phyloP scores from a whole-genome alignment of 208 protist species.

The Vickermania spadyakhi region DNA sequence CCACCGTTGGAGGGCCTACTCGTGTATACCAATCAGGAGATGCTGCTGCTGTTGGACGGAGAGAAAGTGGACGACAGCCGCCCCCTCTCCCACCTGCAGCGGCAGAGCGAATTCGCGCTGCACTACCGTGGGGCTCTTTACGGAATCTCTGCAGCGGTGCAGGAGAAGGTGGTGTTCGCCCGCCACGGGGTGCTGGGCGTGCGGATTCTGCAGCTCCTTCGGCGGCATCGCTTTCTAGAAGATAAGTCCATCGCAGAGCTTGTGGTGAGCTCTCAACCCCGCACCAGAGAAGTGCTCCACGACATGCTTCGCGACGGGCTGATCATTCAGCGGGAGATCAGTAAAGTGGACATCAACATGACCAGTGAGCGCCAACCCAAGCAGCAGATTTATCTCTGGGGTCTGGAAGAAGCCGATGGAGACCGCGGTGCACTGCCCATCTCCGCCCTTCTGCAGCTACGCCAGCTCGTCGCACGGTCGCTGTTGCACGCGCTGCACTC shows the following conservation, averaged over 20 bases:
- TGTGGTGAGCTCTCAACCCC: slow-evolving; percentile 48
- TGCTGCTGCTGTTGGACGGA: no score
- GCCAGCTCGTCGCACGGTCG: slow-evolving; percentile 38
- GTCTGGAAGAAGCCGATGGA: neutral
- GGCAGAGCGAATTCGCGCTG: slow-evolving; percentile 14
- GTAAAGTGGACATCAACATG: slow-evolving; percentile 17
- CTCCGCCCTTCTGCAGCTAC: slow-evolving; percentile 30
- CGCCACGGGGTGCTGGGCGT: slow-evolving; percentile 73
- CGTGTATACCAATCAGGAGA: neutral
- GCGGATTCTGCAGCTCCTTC: slow-evolving; percentile 67
- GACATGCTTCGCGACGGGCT: slow-evolving; percentile 71
- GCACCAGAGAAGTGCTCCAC: slow-evolving; percentile 59
- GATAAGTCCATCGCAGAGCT: slow-evolving; percentile 73
- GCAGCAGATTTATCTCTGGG: slow-evolving; percentile 60
- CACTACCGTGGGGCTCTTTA: slow-evolving; percentile 19
- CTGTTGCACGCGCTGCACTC: slow-evolving; percentile 23
- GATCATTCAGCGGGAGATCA: slow-evolving; percentile 59
- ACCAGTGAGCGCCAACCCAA: slow-evolving; percentile 41
- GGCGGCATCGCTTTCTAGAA: slow-evolving; percentile 63
- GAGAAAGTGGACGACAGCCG: neutral
- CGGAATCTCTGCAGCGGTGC: slow-evolving; percentile 33
- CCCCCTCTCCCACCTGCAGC: neutral
- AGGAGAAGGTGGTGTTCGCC: slow-evolving; percentile 62
- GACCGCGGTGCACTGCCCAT: neutral
- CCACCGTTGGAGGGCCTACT: slow-evolving; percentile 9